Base-by-base conservation (phyloP, 1,284 basidiomycete genomes). In the Leccinum fallax region DNA sequence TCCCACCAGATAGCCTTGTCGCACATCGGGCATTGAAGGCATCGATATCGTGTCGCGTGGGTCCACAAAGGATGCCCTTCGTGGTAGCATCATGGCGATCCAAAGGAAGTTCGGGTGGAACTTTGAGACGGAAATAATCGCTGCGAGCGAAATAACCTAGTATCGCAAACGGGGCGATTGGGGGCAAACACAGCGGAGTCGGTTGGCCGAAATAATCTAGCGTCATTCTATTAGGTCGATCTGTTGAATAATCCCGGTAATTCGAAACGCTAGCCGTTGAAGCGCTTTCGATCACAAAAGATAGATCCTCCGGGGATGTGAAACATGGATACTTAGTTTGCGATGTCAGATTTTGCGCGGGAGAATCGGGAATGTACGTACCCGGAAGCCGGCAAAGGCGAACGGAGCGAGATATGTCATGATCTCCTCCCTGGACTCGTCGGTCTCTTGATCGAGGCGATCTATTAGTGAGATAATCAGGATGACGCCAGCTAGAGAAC, bases 311-410 rank as follows among this genome's bases (percentile, higher is more conserved):
- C 24, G 73, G 64, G 15, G 28, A 60, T 56, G 61, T 63, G 26
- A 67, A 75, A 48, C 73, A 78, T 9, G 76, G 76, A 52, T 78
- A 77, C 76, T 77, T 61, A 11, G 7, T 53, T 55, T 24, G 15
- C n/a, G 10, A 34, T 8, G 36, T 77, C 51, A 72, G 62, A 52
- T 30, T 32, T n/a, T 13, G 26, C 4, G 19, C 5, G 36, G 13
- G 15, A 28, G 53, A 56, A 58, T 38, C 57, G 43, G 34, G 36
- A 66, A 48, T 61, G 19, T 26, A 76, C 81, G 32, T 61, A 84
- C 83, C n/a, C 78, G 77, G 68, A 81, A 83, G 16, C 80, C 79
- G 15, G 81, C 81, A 64, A 83, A 77, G 4, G 79, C 77, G 61
- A 79, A 78, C 28, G 84, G 81, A 34, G 69, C 68, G 3, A 85